Percentiles rank a stretch among this genome's conserved stretches.
Conservation (phyloP, 331 rosid species). For the Quercus phellos region DNA sequence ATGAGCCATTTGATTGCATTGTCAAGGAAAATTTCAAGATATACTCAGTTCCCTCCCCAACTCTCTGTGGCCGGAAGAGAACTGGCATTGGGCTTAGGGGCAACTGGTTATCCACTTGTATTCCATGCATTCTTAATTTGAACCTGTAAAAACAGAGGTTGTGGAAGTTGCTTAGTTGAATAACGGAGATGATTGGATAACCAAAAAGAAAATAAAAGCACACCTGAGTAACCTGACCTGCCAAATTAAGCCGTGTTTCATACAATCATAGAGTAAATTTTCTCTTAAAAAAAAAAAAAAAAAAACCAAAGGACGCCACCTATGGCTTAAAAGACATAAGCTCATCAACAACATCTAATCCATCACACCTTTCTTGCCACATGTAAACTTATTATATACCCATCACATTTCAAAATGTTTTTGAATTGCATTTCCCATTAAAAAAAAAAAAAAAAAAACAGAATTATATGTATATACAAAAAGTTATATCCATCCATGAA, state of each 20-base stretch:
- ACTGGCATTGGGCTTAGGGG: slow-evolving; percentile 95
- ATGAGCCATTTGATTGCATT: slow-evolving; percentile 79
- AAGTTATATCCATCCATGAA: neutral
- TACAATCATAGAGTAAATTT: neutral
- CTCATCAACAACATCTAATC: neutral
- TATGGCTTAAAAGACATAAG: neutral
- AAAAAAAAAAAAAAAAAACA: no score
- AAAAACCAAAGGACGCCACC: neutral
- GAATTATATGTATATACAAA: neutral
- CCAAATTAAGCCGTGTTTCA: neutral
- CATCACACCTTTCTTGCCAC: neutral
- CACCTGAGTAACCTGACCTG: slow-evolving; percentile 13
- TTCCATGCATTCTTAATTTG: slow-evolving; percentile 78
- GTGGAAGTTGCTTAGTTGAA: slow-evolving; percentile 21
- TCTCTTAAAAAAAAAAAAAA: neutral
- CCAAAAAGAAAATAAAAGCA: slow-evolving; percentile 8
- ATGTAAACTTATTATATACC: neutral
- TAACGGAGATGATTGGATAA: neutral
- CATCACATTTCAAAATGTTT: neutral
- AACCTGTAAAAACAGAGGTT: slow-evolving; percentile 49
- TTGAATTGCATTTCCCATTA: neutral
- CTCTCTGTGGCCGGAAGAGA: slow-evolving; percentile 88
- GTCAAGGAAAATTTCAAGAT: slow-evolving; percentile 82
- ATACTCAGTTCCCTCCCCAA: slow-evolving; percentile 66
- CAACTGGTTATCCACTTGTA: slow-evolving; percentile 93